A percentile compares a stretch with the other conserved stretches of the same genome.
phyloP scores from a whole-genome alignment of 768 basidiomycete genomes.

The Boletus rubescentipes region DNA sequence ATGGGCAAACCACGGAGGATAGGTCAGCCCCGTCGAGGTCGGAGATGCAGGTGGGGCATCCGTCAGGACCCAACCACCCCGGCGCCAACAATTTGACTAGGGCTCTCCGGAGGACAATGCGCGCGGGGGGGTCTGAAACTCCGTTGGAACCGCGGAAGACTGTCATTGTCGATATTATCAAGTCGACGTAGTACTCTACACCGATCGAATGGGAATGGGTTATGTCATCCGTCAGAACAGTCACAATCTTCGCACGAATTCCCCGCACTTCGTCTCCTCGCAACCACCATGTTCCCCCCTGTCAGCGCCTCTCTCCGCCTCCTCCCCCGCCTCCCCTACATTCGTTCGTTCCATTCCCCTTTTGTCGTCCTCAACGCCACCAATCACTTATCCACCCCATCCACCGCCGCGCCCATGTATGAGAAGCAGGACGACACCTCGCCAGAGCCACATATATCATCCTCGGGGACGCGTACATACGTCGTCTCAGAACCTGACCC shows the following conservation, averaged over 20 bases:
- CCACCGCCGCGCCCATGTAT: conserved; percentile 41
- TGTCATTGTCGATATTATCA: neutral
- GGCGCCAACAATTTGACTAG: conserved; percentile 6
- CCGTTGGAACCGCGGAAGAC: conserved; percentile 16
- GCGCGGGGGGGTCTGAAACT: neutral
- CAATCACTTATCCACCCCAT: conserved; percentile 33
- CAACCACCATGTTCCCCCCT: conserved; percentile 25
- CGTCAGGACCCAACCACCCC: conserved; percentile 9
- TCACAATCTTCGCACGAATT: conserved; percentile 27
- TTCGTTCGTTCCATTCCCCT: conserved; percentile 65
- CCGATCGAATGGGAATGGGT: neutral
- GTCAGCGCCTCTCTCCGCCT: neutral
- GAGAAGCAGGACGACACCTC: conserved; percentile 61
- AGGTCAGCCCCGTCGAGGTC: conserved; percentile 22
- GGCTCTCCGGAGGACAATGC: neutral
- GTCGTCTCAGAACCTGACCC: conserved; percentile 75
- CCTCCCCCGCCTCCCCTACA: conserved; percentile 1
- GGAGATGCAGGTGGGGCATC: conserved; percentile 19
- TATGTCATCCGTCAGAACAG: conserved; percentile 25
- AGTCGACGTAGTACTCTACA: neutral
- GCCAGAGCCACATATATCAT: conserved; percentile 45
- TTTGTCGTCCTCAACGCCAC: conserved; percentile 51
- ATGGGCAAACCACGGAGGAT: conserved; percentile 1
- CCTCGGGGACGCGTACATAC: conserved; percentile 56
- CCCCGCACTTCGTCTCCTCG: conserved; percentile 5